Evolutionary conservation across 106 monocot genomes (phyloP), one percentile per base, ranked within the genome.

Genomic region (Amphibolis antarctica): DNA sequence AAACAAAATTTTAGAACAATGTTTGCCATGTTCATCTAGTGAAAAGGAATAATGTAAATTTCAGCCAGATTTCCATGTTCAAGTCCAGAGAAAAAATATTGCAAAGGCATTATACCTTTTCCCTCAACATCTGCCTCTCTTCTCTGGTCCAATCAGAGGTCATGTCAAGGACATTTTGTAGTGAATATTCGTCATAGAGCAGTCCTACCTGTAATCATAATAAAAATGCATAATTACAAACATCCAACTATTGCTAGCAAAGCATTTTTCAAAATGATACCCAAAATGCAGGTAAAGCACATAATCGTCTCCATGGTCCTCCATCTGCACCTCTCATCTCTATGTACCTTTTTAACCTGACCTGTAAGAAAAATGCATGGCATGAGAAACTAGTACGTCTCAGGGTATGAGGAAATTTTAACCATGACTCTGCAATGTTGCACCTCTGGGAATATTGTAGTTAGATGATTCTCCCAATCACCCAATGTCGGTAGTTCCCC

Each of bases 281-380:
- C 96, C 96, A 98, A 77, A 90, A 98, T 67, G 90, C 96, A 55
- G 96, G 96, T 51, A 98, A 70, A 71, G 90, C 96, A 68, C 96
- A 98, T 67, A 98, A 75, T 78, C 82, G 90, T 64, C 89, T 87
- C 96, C 90, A 98, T 50, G 96, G 96, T 47, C 96, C 96, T 56
- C 90, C 96, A 82, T 98, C 96, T 64, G 96, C 96, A 73, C 96
- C 96, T 73, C 96, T 87, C 96, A 98, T 98, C 78, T 98, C 96
- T 60, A 98, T 65, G 80, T 90, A 98, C 66, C 84, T 77, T 76
- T 98, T 98, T 55, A 98, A 60, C 59, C 96, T 90, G 21, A 98
- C 96, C 96, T 96, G 79, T 36, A 71, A 60, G 43, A 10, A n/a
- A 42, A 65, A 54, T 46, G 47, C 20, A 68, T 36, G 52, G 42